A percentile compares a stretch with the other conserved stretches of the same genome.
Evolutionary conservation across 495 filamentous ascomycete genomes (phyloP).

Genomic region (Aspergillus wentii): DNA sequence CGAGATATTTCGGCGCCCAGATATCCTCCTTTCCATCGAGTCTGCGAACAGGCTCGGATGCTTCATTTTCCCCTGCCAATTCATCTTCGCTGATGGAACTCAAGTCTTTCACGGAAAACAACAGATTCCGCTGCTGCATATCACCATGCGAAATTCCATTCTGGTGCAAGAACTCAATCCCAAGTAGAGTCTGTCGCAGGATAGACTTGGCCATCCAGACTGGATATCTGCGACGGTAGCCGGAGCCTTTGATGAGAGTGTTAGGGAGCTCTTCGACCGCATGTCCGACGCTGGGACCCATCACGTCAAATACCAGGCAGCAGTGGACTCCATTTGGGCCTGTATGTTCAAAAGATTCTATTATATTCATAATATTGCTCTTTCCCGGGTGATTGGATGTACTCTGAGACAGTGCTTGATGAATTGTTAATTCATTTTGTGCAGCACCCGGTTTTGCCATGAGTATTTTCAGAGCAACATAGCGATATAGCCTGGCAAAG

Average conservation of each 20-base stretch:
- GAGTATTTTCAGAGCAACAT: slow-evolving; percentile 37
- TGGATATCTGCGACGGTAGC: too few species aligned
- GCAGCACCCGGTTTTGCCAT: slow-evolving; percentile 19
- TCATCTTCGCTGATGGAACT: not conserved
- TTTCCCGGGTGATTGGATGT: slow-evolving; percentile 14
- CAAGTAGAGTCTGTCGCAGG: slow-evolving; percentile 29
- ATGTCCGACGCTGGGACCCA: slow-evolving; percentile 36
- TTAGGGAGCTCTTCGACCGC: slow-evolving; percentile 30
- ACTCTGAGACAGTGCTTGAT: slow-evolving; percentile 22
- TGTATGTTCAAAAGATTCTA: slow-evolving; percentile 36
- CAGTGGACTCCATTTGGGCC: slow-evolving; percentile 46
- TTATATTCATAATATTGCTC: slow-evolving; percentile 27
- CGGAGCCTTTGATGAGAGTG: too few species aligned
- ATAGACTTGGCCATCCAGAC: slow-evolving; percentile 30
- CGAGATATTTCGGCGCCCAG: slow-evolving; percentile 36
- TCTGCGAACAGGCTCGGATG: too few species aligned
- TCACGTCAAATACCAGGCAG: slow-evolving; percentile 45
- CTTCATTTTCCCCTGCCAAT: not conserved
- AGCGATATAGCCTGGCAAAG: slow-evolving; percentile 14
- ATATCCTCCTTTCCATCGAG: slow-evolving; percentile 28
- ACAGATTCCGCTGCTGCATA: slow-evolving; percentile 35
- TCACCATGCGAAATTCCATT: slow-evolving; percentile 37
- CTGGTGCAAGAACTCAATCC: slow-evolving; percentile 30
- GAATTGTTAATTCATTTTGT: slow-evolving; percentile 11
- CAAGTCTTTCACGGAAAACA: slow-evolving; percentile 19